Evolutionary conservation across 1,139 yeast species (phyloP).

Genomic region (Arxiozyma telluris): DNA sequence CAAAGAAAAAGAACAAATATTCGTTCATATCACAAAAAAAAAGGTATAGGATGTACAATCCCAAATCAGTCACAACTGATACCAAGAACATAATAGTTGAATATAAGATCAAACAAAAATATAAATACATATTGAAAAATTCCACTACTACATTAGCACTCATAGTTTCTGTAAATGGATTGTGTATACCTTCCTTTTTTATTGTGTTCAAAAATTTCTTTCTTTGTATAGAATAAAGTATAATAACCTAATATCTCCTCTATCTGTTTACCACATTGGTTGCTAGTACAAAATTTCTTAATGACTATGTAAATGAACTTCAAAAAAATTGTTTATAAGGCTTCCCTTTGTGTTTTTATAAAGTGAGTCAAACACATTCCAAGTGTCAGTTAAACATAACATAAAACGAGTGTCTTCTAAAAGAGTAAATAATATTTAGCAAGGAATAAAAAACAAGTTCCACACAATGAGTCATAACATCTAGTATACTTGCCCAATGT

Average conservation of each 20-base stretch:
- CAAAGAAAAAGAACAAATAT: slow-evolving; percentile 59
- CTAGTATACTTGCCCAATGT: background rate
- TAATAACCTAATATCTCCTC: no score
- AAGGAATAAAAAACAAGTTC: no score
- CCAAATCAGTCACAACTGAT: background rate
- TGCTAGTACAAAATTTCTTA: background rate
- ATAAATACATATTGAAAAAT: no score
- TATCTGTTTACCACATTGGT: background rate
- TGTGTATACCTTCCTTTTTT: no score
- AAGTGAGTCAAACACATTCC: background rate
- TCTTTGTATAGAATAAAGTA: no score
- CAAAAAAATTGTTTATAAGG: background rate
- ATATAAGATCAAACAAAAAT: no score
- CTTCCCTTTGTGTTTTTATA: background rate
- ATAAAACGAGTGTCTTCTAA: no score
- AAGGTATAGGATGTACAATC: background rate
- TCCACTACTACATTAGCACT: background rate
- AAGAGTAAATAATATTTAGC: background rate
- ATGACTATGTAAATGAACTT: background rate
- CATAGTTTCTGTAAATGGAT: background rate
- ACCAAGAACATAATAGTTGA: no score
- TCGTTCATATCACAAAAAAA: slow-evolving; percentile 38
- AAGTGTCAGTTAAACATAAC: background rate
- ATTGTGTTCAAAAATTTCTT: no score
- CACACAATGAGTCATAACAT: background rate